Conservation (phyloP, 768 basidiomycete species). For the Chalciporus piperatus region DNA sequence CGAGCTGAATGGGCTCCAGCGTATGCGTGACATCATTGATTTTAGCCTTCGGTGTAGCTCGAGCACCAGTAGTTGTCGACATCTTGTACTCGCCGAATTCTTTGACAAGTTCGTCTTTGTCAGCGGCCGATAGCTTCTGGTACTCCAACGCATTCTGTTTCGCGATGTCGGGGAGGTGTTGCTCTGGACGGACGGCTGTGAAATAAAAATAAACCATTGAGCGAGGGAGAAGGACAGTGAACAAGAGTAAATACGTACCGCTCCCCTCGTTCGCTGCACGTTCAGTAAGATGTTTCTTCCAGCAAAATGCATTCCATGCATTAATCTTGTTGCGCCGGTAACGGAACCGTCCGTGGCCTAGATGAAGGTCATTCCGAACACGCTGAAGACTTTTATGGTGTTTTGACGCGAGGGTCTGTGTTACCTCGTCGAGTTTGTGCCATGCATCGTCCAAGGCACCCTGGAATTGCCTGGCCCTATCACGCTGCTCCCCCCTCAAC, state of each 20-base stretch:
- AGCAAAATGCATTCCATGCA: no score
- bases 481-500: background rate
- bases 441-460: constrained; percentile 1
- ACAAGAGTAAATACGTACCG: no score
- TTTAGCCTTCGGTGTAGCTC: background rate
- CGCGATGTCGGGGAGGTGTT: no score
- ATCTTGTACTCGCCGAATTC: background rate
- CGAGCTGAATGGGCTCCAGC: no score
- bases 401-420: background rate
- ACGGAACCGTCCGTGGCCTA: no score
- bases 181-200: no score
- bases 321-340: no score
- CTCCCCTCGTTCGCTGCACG: no score
- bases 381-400: constrained; percentile 7
- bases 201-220: no score
- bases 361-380: constrained; percentile 1
- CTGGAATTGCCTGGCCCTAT: background rate
- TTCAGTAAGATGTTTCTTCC: no score
- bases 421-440: constrained; percentile 2
- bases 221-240: no score
- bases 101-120: background rate
- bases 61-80: background rate
- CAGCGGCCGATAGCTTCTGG: background rate
- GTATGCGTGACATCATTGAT: constrained; percentile 5
- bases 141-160: background rate